Base-by-base conservation (phyloP, 2,329 filamentous ascomycete genomes). In the Cytospora piceicola region DNA sequence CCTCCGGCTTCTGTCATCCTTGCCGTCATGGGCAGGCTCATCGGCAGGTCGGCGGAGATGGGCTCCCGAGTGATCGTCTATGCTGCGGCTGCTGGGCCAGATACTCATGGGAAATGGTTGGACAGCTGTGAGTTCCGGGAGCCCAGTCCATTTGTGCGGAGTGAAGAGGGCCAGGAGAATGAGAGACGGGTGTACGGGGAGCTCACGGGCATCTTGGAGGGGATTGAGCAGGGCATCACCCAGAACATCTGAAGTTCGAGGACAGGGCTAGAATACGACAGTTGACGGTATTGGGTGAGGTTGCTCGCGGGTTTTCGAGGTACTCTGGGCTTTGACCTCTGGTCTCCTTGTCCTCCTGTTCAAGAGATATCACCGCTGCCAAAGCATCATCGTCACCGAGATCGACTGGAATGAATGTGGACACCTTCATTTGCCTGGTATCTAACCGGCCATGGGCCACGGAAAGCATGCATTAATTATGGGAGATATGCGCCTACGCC, bases 41-140 rank as follows among this genome's bases (percentile, higher is more conserved):
- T 80, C n/a, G 78, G 71, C 34, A 75, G 80, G 24, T 73, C 73
- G 3, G 59, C 76, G 17, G 79, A 81, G 66, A 72, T 77, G 57
- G 80, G 79, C 14, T 75, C 77, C 22, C 76, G 80, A 15, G 77
- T 75, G 2, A 68, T 82, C 8, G 69, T 81, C 54, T 68, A 74
- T 9, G 79, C 76, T 3, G 79, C 78, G 0, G 71, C 76, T 39
- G 75, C 75, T 7, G 76, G 74, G 0, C 71, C 74, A 8, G 76
- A 78, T 42, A 75, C 75, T 0, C 79, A 82, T 61, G 81, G 81
- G 4, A 70, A 73, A 42, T 82, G 78, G 67, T 74, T 83, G 68
- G 73, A 74, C 52, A 72, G 78, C 29, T 77, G 75, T 17, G 64
- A 67, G 30, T 64, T 77, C 22, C 64, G 61, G 12, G 65, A 69